Evolutionary conservation across 2,329 filamentous ascomycete genomes (phyloP), one percentile per base, ranked within the genome.

Genomic region (Zasmidium angulare): DNA sequence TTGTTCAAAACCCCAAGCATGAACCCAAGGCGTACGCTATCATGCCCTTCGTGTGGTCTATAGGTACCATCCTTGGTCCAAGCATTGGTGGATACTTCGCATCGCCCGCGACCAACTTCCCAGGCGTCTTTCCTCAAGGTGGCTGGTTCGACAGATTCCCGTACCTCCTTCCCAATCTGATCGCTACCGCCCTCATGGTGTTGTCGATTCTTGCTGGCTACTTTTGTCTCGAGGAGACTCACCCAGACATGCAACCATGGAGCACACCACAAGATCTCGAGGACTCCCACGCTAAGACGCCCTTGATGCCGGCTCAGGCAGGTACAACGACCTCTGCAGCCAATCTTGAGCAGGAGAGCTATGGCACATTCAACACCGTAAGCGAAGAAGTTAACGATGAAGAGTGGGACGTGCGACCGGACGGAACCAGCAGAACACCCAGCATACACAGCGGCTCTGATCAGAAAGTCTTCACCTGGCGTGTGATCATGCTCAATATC

Each of bases 21-120:
- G 91, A 96, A 77, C 91, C 91, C 59, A 86, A 89, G 62, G 93
- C 93, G 24, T 96, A 93, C 74, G 87, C 91, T 1, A 85, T 96
- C 48, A 96, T 97, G 91, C 93, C 93, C 0, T 96, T 96, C 71
- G 89, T 96, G 7, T 97, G 93, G 92, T 89, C 85, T 50, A 87
- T 96, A 54, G 93, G 93, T 22, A 96, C 91, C 10, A 96, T 96
- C 64, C 82, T 96, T 55, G 93, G 93, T 0, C 90, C 93, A 63
- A 90, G 89, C 4, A 91, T 97, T 65, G 93, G 93, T 60, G 93
- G 93, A 31, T 85, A 89, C 56, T 91, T 96, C 72, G 89, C 92
- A 60, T 87, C 91, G 65, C 93, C 93, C 23, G 84, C 87, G 62
- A 79, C 84, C 36, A 86, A 86, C 20, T 96, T 89, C 74, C 92